Conservation (phyloP, 306 rosid species). For the Gillenia trifoliata region DNA sequence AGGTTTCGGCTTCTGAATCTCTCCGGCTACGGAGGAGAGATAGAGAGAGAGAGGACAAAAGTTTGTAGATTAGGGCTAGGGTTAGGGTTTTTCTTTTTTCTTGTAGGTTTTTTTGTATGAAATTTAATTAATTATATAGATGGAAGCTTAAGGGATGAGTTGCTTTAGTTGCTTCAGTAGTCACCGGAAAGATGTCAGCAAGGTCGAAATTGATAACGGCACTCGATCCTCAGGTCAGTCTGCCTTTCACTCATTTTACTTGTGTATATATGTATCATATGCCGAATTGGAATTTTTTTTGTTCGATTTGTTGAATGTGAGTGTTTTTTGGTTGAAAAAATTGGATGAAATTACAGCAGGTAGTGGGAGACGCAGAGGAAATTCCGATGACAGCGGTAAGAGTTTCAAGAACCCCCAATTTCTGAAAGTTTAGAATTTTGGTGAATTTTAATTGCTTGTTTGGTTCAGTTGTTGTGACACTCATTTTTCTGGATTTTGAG, state of each 20-base stretch:
- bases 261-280: not conserved
- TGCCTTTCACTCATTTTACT: not conserved
- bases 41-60: not conserved
- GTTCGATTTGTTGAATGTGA: not conserved
- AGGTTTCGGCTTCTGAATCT: slow-evolving; percentile 19
- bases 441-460: not conserved
- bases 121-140: not conserved
- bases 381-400: slow-evolving; percentile 25
- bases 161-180: slow-evolving; percentile 47
- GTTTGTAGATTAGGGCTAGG: not conserved
- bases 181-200: slow-evolving; percentile 39
- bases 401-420: not conserved
- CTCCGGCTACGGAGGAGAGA: slow-evolving; percentile 15
- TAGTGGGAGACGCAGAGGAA: slow-evolving; percentile 33
- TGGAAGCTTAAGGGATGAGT: slow-evolving; percentile 29
- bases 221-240: slow-evolving; percentile 36
- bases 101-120: not conserved
- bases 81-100: not conserved
- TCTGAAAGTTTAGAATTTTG: not conserved
- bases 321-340: not conserved
- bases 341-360: slow-evolving; percentile 33
- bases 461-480: not conserved
- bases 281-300: not conserved
- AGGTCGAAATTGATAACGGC: slow-evolving; percentile 39
- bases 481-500: not conserved